Conservation (phyloP, 768 basidiomycete species). For the Hemileccinum rubropunctum region DNA sequence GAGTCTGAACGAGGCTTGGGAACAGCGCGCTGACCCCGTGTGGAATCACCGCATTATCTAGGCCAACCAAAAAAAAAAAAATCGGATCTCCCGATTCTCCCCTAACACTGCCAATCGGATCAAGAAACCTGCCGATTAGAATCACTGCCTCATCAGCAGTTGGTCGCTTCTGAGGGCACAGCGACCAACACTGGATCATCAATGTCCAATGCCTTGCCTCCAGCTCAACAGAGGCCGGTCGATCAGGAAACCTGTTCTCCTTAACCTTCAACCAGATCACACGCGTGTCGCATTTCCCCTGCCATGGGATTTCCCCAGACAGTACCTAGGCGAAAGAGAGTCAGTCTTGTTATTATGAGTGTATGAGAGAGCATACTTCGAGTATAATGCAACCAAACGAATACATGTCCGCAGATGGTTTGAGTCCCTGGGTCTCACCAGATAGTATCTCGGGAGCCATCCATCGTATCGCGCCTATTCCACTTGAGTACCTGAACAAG, state of each 20-base stretch:
- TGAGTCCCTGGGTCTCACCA: background rate
- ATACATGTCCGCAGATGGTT: background rate
- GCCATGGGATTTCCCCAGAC: background rate
- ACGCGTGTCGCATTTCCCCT: background rate
- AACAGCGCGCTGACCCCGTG: too few relatives aligned
- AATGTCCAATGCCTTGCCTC: background rate
- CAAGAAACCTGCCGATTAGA: background rate
- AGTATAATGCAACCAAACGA: constrained; percentile 1
- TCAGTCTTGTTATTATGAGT: background rate
- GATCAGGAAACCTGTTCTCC: background rate
- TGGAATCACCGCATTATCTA: too few relatives aligned
- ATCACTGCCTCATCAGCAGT: background rate
- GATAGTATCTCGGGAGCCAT: background rate
- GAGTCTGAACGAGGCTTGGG: too few relatives aligned
- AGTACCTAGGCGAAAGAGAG: background rate
- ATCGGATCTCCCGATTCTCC: too few relatives aligned
- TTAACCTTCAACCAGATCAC: background rate
- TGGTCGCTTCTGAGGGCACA: background rate
- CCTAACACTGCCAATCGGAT: background rate
- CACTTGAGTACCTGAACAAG: background rate
- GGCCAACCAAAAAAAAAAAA: too few relatives aligned
- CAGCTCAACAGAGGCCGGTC: background rate
- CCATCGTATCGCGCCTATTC: background rate
- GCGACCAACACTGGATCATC: background rate
- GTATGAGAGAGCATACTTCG: background rate